Percentiles rank a stretch among this genome's conserved stretches.
phyloP scores from a whole-genome alignment of 1,284 basidiomycete genomes.

The Trametes sp. region DNA sequence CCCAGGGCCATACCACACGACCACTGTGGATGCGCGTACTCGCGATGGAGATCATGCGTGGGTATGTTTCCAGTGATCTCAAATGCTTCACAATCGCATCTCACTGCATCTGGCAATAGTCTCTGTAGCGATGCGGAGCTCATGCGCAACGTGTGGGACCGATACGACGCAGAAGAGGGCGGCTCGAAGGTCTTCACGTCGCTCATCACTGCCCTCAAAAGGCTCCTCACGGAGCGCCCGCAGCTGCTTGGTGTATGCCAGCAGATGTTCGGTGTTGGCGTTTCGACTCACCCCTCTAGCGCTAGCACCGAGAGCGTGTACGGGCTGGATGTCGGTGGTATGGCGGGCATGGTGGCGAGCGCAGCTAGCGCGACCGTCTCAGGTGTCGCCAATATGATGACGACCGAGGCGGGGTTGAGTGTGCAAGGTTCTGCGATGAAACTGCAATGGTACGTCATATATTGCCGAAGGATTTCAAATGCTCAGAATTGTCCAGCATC shows the following conservation, averaged over 20 bases:
- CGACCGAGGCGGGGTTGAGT: conserved; percentile 71
- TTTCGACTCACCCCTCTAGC: conserved; percentile 49
- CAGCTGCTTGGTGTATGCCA: conserved; percentile 79
- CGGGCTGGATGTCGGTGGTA: conserved; percentile 69
- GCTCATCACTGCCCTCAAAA: conserved; percentile 84
- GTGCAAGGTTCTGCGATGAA: conserved; percentile 81
- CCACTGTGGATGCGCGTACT: conserved; percentile 91
- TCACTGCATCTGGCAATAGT: conserved; percentile 43
- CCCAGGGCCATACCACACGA: conserved; percentile 48
- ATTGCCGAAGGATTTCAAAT: neutral
- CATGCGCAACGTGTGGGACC: conserved; percentile 81
- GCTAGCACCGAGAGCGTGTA: conserved; percentile 48
- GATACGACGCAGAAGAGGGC: conserved; percentile 75
- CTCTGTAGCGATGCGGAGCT: conserved; percentile 86
- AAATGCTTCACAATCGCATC: neutral
- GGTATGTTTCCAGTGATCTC: conserved; percentile 49
- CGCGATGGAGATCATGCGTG: conserved; percentile 91
- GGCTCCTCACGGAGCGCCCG: conserved; percentile 89
- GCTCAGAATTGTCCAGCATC: conserved; percentile 63
- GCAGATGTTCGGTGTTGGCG: conserved; percentile 83
- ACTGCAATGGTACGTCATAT: conserved; percentile 73
- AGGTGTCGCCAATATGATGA: conserved; percentile 77
- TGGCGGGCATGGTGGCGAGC: conserved; percentile 85
- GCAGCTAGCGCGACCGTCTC: conserved; percentile 84
- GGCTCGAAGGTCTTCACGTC: conserved; percentile 79